Base-by-base conservation (phyloP, 192 early-diverging fungal species). In the Thamnidium elegans region DNA sequence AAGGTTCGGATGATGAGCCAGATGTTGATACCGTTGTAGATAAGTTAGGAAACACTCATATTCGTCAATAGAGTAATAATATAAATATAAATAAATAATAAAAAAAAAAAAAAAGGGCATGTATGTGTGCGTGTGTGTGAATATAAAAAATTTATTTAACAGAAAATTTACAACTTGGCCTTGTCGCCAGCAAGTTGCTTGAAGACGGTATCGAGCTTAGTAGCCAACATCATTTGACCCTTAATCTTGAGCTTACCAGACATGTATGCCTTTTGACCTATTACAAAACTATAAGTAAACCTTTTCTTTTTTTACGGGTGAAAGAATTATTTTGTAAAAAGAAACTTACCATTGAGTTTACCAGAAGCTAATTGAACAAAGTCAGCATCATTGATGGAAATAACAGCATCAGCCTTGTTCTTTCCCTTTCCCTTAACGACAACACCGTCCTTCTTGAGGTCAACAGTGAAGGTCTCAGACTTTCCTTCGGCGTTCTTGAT, bases 241-340 rank as follows among this genome's bases (percentile, higher is more conserved):
- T 87, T 89, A 47, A 85, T 74, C 79, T 96, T 97, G 69, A 92
- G 82, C 78, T 97, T 97, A 51, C 96, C 92, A 44, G 79, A 69
- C 91, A 94, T 92, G 75, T 93, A 97, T 36, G 92, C 86, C 74
- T 92, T 90, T 85, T 97, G 95, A 20, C 89, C 77, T 78, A 67
- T 52, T 54, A 7, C 36, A 9, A 50, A 39, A 23, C 2, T 26
- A 34, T 34, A 55, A 21, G 50, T 31, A 3, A 43, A 21, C 13
- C 21, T 30, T 4, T 7, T 48, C 7, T 51, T 50, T 26, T 46
- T 44, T 8, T 21, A 19, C 15, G 31, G 31, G 20, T 30, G 14
- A 15, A 32, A n/a, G 5, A 13, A 19, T 51, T 17, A 0, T n/a
- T 10, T 10, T 3, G 13, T 36, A 15, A 5, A 51, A 39, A 34